A percentile compares a stretch with the other conserved stretches of the same genome.
These are phyloP conservation scores for Perilla frutescens DNA, from an alignment of 257 asterid genomes.

Conservation along the genomic window DNA sequence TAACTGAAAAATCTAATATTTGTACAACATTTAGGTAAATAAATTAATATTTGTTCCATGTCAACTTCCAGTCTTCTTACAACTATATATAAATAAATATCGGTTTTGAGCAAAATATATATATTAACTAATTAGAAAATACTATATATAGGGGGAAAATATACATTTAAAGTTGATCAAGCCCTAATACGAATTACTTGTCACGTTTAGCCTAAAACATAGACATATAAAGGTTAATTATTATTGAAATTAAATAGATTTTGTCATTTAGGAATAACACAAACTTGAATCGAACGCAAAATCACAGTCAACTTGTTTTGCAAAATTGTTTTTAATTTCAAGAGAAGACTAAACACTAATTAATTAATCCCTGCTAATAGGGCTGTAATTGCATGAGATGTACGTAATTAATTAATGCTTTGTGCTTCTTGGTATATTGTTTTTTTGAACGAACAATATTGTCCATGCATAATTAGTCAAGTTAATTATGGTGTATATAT, in stretches of 20 bases:
- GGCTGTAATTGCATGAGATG: background rate
- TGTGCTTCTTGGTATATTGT: background rate
- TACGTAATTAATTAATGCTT: background rate
- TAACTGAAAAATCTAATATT: too few species aligned
- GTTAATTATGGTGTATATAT: background rate
- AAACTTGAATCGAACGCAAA: slow-evolving; percentile 30
- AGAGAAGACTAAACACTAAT: background rate
- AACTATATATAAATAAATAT: too few species aligned
- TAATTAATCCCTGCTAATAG: background rate
- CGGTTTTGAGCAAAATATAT: too few species aligned
- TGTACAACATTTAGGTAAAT: too few species aligned
- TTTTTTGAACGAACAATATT: background rate
- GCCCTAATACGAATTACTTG: slow-evolving; percentile 6
- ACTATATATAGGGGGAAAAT: background rate
- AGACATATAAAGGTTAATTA: background rate
- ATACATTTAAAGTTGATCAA: slow-evolving; percentile 12
- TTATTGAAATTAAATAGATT: slow-evolving; percentile 1
- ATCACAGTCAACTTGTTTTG: slow-evolving; percentile 37
- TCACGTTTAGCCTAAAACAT: slow-evolving; percentile 28
- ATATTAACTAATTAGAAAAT: too few species aligned
- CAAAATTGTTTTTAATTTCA: background rate
- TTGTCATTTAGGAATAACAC: slow-evolving; percentile 14
- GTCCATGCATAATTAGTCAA: slow-evolving; percentile 11
- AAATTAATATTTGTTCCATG: background rate
- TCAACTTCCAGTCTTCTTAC: background rate